Base-by-base conservation (phyloP, 169 alveolate genomes). In the Plasmodium berghei region DNA sequence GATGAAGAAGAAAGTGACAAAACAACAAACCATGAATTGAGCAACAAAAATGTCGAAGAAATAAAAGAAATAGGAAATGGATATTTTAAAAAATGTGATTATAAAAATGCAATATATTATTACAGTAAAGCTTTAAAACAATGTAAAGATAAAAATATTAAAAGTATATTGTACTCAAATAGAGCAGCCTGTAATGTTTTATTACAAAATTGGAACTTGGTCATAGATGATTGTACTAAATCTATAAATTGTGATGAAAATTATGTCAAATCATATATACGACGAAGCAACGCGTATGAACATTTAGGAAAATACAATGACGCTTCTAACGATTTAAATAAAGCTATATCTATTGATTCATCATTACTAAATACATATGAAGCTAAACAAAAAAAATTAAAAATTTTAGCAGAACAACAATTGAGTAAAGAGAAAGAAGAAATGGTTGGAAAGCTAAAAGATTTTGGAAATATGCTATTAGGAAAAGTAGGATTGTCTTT, bases 401-500 rank as follows among this genome's bases (percentile, higher is more conserved):
- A 34, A 46, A 22, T n/a, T 59, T 64, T 92, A 92, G 97, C 97
- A 10, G 96, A 95, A 28, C 96, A 88, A 70, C 96, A 91, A 69
- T 95, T 96, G 72, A 97, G 95, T 64, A 92, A 92, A 74, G 98
- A 96, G 91, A 97, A 97, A 75, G 97, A 93, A 54, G 98, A 97
- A 93, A 96, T 97, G 98, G 88, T 97, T 20, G 98, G 98, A 6
- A 97, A 97, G 86, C 91, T 97, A 85, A 97, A 97, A 92, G 98
- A 97, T 87, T 86, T 97, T 18, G 99, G 99, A 16, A 97, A 97
- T 88, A 93, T 95, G 73, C 92, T 97, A 22, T 92, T 97, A 55
- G 99, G 99, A n/a, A 97, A 97, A 63, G 96, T 97, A 67, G 99
- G 99, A 1, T 92, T 97, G 10, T 96, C 98, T 12, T 93, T 97